These are phyloP conservation scores for thale cress (Arabidopsis thaliana) DNA, from an alignment of 345 rosid species.

Conservation along the genomic window DNA sequence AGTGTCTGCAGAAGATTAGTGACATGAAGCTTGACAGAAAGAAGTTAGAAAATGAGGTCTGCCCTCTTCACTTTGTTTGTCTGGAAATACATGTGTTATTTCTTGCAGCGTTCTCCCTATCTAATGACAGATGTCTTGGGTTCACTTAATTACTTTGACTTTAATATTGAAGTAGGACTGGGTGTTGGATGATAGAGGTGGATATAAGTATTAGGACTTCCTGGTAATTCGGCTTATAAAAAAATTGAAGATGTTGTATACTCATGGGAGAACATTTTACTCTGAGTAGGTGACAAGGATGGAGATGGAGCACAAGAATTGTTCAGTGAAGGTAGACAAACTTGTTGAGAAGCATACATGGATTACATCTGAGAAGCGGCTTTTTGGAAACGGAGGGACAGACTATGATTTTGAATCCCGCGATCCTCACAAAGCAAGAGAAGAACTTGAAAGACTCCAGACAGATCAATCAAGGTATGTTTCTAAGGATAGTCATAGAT, in stretches of 20 bases:
- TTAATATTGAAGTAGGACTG: conserved; percentile 1
- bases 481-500: conserved; percentile 17
- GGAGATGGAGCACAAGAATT: conserved; percentile 87
- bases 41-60: conserved; percentile 95
- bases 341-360: conserved; percentile 90
- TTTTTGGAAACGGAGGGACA: conserved; percentile 90
- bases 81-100: neutral
- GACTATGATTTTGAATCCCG: conserved; percentile 87
- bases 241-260: neutral
- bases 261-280: neutral
- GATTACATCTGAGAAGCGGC: conserved; percentile 85
- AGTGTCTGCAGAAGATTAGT: conserved; percentile 62
- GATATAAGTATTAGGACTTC: conserved; percentile 3
- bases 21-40: conserved; percentile 79
- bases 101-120: neutral
- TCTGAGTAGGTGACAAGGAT: conserved; percentile 66
- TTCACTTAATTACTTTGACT: conserved; percentile 9
- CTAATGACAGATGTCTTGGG: conserved; percentile 8
- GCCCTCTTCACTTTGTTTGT: conserved; percentile 6
- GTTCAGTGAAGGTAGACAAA: conserved; percentile 76
- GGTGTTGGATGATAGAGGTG: conserved; percentile 6
- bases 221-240: neutral
- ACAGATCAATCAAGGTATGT: conserved; percentile 79
- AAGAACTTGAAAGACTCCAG: conserved; percentile 79
- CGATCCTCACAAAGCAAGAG: conserved; percentile 78